Evolutionary conservation across 306 rosid species (phyloP), one percentile per base, ranked within the genome.

Genomic region (Delonix regia): DNA sequence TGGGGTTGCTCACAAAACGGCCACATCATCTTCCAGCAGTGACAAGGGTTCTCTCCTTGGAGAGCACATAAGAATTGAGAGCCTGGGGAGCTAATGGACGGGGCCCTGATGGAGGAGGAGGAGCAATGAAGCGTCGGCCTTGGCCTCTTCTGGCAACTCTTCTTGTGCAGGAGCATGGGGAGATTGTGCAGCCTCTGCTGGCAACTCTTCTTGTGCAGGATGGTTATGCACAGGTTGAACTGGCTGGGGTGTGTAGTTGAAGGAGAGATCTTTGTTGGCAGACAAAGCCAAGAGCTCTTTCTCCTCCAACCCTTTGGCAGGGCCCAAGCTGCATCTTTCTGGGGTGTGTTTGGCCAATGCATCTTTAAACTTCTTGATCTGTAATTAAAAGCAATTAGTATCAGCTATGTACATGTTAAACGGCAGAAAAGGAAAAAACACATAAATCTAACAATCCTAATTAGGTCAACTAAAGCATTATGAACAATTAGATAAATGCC

Each of bases 341-440:
- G 98, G 86, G 60, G 85, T 79, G 88, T 95, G 97, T 80, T 95
- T 92, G 71, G 96, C 89, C 61, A 95, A 84, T 57, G 99, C 99
- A 79, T 92, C 97, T 84, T 60, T 94, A 48, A 94, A 94, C 84
- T 94, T 94, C 89, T 92, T 92, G 74, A 95, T 89, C 99, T 95
- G 89, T 51, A 30, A 69, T 65, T 45, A 25, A 71, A 66, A 71
- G 18, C 22, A 69, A 73, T 36, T 36, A 72, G 27, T 18, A 65
- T 51, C 41, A 82, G 69, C 47, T 38, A 67, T 18, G 80, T 73
- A 39, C 71, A 27, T 60, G 30, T 21, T 51, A n/a, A 57, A 51
- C 67, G 71, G 24, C 28, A 1, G 76, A 18, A 56, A 56, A 24
- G 12, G 45, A 34, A 15, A 12, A 55, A 9, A 55, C 51, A 45